phyloP scores from a whole-genome alignment of 2,329 filamentous ascomycete genomes.

The Trichoderma atroviride region DNA sequence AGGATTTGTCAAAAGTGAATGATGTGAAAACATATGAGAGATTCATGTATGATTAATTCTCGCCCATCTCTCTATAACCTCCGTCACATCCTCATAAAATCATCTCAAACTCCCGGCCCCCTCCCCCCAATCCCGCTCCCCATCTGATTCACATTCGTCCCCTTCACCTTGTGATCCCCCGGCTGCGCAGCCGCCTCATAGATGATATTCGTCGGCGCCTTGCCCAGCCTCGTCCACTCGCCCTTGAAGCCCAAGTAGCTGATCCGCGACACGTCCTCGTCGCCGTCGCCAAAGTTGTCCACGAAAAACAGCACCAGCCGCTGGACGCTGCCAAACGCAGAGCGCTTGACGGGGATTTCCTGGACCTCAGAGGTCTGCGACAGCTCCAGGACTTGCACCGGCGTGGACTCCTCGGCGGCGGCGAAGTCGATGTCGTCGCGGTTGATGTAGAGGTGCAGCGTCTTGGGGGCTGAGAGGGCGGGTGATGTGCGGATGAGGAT shows the following conservation, averaged over 20 bases:
- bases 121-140: slow-evolving; percentile 56
- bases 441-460: slow-evolving; percentile 87
- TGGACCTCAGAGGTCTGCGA: slow-evolving; percentile 80
- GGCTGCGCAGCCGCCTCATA: slow-evolving; percentile 96
- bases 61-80: not conserved
- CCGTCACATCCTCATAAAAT: not conserved
- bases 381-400: slow-evolving; percentile 77
- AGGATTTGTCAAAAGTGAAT: not conserved
- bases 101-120: slow-evolving; percentile 39
- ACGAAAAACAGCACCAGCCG: slow-evolving; percentile 84
- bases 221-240: slow-evolving; percentile 83
- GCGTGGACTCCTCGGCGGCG: slow-evolving; percentile 66
- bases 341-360: slow-evolving; percentile 85
- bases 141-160: slow-evolving; percentile 56
- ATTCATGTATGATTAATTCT: not conserved
- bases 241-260: slow-evolving; percentile 91
- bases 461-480: slow-evolving; percentile 72
- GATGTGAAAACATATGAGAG: not conserved
- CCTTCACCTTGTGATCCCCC: slow-evolving; percentile 75
- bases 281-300: slow-evolving; percentile 82
- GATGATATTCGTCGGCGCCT: slow-evolving; percentile 73
- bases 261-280: slow-evolving; percentile 77
- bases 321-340: slow-evolving; percentile 83
- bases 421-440: slow-evolving; percentile 83
- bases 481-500: slow-evolving; percentile 81